Evolutionary conservation across 495 filamentous ascomycete genomes (phyloP).

Genomic region (Lasiosphaeria miniovina): DNA sequence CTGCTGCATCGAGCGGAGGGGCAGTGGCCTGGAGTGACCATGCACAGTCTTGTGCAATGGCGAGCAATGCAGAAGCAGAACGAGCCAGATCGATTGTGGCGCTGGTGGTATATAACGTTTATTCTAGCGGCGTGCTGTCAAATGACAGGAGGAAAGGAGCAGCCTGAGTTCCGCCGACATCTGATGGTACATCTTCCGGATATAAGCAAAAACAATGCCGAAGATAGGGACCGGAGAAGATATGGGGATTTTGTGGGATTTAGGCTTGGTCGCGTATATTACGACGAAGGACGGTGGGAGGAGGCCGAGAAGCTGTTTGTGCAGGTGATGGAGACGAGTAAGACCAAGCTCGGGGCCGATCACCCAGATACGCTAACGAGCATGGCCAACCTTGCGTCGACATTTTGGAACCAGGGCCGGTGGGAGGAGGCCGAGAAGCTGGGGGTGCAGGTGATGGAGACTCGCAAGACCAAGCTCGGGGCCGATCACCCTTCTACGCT

Average conservation of each 20-base stretch:
- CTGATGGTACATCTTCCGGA: constrained; percentile 22
- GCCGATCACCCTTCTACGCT: no score
- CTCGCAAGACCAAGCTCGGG: no score
- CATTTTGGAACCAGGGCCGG: no score
- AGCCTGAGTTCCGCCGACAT: constrained; percentile 27
- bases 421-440: no score
- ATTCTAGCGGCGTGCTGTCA: constrained; percentile 16
- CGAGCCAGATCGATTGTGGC: constrained; percentile 12
- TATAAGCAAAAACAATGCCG: constrained; percentile 21
- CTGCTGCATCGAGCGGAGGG: constrained; percentile 22
- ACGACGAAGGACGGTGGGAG: background rate
- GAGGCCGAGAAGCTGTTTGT: no score
- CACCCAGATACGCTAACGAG: no score
- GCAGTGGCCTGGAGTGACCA: constrained; percentile 24
- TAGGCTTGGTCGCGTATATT: constrained; percentile 1
- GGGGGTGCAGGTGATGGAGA: no score
- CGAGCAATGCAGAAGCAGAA: constrained; percentile 20
- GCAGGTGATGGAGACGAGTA: no score
- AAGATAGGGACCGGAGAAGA: background rate
- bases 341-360: no score
- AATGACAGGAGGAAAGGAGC: constrained; percentile 12
- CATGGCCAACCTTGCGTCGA: no score
- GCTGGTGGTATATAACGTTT: constrained; percentile 11
- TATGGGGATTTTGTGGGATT: background rate
- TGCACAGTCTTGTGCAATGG: constrained; percentile 27